These are phyloP conservation scores for Cadophora luteo-olivacea DNA, from an alignment of 2,329 filamentous ascomycete genomes.

Conservation along the genomic window DNA sequence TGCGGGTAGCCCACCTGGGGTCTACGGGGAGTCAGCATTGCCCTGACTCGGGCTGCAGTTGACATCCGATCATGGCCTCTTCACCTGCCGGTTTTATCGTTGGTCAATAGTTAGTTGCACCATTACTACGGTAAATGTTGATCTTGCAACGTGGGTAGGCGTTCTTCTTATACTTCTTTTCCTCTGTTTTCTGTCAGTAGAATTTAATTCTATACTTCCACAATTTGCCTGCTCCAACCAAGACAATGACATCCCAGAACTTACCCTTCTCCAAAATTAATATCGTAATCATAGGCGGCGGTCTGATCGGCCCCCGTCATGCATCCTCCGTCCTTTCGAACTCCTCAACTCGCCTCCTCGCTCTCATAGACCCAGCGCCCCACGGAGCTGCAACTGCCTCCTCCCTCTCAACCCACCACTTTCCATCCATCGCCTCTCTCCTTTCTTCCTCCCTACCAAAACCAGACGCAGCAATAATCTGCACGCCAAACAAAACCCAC, in stretches of 20 bases:
- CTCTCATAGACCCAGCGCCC: constrained; percentile 54
- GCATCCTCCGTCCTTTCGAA: constrained; percentile 51
- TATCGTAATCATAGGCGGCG: constrained; percentile 55
- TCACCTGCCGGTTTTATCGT: not conserved
- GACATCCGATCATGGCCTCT: not conserved
- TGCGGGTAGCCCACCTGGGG: not conserved
- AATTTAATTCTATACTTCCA: not conserved
- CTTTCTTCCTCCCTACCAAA: constrained; percentile 46
- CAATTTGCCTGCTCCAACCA: not conserved
- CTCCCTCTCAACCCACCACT: constrained; percentile 48
- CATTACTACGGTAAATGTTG: not conserved
- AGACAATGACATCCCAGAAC: not conserved
- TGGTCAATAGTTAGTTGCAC: not conserved
- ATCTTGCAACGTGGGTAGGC: not conserved
- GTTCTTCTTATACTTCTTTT: not conserved
- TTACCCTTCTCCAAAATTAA: constrained; percentile 32
- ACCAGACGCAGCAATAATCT: constrained; percentile 63
- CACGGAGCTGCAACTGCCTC: constrained; percentile 46
- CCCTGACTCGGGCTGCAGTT: not conserved
- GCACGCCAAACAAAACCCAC: constrained; percentile 66
- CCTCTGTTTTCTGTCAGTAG: not conserved
- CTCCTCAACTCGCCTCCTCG: constrained; percentile 48
- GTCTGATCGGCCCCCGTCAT: constrained; percentile 56
- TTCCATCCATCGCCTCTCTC: constrained; percentile 51
- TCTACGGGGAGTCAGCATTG: not conserved